Percentiles rank a stretch among this genome's conserved stretches.
phyloP scores from a whole-genome alignment of 345 rosid genomes.

The Moringa oleifera region DNA sequence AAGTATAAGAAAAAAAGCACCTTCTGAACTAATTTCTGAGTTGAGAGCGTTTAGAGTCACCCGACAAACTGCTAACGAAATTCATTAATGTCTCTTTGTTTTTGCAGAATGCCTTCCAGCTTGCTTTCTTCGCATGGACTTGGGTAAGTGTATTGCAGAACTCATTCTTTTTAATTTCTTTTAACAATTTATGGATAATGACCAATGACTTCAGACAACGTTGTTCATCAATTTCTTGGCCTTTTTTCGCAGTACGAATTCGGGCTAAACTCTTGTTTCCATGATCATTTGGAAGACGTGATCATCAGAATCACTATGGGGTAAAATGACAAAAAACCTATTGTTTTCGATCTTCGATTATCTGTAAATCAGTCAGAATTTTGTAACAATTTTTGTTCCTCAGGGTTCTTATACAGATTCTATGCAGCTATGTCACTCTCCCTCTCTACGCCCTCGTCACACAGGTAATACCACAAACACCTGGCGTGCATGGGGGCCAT shows the following conservation, averaged over 20 bases:
- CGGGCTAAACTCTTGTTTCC: conserved; percentile 55
- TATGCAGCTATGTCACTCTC: conserved; percentile 93
- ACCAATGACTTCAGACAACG: too few relatives aligned
- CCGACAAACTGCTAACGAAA: too few relatives aligned
- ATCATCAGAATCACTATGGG: conserved; percentile 69
- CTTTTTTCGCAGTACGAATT: conserved; percentile 52
- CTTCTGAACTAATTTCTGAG: too few relatives aligned
- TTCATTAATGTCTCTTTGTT: not conserved
- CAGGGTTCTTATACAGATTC: conserved; percentile 73
- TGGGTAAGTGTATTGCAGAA: conserved; percentile 39
- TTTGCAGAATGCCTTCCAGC: conserved; percentile 82
- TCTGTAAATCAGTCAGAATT: not conserved
- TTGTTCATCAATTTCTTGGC: not conserved
- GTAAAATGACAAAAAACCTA: conserved; percentile 22
- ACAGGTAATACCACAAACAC: conserved; percentile 34
- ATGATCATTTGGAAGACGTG: conserved; percentile 36
- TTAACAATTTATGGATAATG: not conserved
- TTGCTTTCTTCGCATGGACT: conserved; percentile 81
- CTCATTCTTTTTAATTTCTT: not conserved
- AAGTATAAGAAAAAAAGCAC: too few relatives aligned
- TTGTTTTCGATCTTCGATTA: too few relatives aligned
- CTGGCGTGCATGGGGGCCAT: too few relatives aligned
- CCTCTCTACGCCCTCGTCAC: conserved; percentile 94
- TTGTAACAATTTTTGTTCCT: not conserved
- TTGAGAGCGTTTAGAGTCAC: too few relatives aligned